Percentiles rank a stretch among this genome's conserved stretches.
These are phyloP conservation scores for Ceratocystis huliohia DNA, from an alignment of 2,329 filamentous ascomycete species.

Conservation along the genomic window DNA sequence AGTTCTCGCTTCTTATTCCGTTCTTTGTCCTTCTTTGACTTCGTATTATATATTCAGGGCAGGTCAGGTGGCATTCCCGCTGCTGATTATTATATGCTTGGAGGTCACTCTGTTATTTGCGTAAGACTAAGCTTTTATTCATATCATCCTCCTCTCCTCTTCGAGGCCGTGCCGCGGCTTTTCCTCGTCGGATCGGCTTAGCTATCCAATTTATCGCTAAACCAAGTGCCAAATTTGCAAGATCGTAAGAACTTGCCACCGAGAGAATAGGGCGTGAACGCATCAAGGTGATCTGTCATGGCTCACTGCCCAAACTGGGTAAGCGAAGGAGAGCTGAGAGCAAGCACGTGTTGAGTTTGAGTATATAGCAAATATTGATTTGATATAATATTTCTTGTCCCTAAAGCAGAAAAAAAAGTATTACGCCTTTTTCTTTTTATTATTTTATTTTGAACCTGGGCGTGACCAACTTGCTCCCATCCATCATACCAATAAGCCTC, in stretches of 20 bases:
- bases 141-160: background rate
- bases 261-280: background rate
- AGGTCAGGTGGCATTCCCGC: too few relatives aligned
- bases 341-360: background rate
- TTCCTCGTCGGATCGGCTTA: background rate
- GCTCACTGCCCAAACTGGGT: too few relatives aligned
- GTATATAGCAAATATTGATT: background rate
- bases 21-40: too few relatives aligned
- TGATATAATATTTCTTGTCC: background rate
- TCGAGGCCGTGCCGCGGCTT: too few relatives aligned
- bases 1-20: too few relatives aligned
- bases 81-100: too few relatives aligned
- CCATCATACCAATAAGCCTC: slow-evolving; percentile 11
- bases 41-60: too few relatives aligned
- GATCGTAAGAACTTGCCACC: background rate
- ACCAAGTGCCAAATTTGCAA: background rate
- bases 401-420: background rate
- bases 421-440: slow-evolving; percentile 14
- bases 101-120: too few relatives aligned
- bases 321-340: background rate
- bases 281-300: background rate
- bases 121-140: too few relatives aligned
- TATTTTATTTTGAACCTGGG: slow-evolving; percentile 14
- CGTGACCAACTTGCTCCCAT: background rate
- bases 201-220: background rate